A percentile compares a stretch with the other conserved stretches of the same genome.
Evolutionary conservation across 2,329 filamentous ascomycete genomes (phyloP).

Genomic region (Hypoxylon sp.): DNA sequence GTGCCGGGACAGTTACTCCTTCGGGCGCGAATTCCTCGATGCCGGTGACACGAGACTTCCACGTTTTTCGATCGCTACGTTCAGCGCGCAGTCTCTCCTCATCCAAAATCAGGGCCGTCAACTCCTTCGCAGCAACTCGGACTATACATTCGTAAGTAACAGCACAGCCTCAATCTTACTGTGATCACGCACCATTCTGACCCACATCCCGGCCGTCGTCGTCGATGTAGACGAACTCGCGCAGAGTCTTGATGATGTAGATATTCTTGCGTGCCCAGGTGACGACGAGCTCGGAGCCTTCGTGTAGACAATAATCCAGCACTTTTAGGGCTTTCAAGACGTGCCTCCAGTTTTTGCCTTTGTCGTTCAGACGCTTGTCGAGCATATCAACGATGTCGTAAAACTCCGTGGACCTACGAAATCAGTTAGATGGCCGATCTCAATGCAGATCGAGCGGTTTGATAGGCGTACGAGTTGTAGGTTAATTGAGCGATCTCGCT

Average conservation of each 20-base stretch:
- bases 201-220: conserved; percentile 96
- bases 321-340: conserved; percentile 98
- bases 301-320: conserved; percentile 96
- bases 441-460: conserved; percentile 7
- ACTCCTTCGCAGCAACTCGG: conserved; percentile 93
- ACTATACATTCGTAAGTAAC: conserved; percentile 69
- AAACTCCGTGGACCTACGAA: conserved; percentile 87
- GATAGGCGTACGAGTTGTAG: conserved; percentile 85
- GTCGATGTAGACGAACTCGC: conserved; percentile 96
- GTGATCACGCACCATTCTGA: conserved; percentile 81
- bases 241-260: conserved; percentile 98
- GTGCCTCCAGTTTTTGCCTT: conserved; percentile 99
- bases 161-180: conserved; percentile 30
- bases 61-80: conserved; percentile 89
- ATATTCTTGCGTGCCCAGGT: conserved; percentile 98
- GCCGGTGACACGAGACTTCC: conserved; percentile 96
- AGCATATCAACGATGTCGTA: conserved; percentile 99
- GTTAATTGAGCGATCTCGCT: conserved; percentile 98
- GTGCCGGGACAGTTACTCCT: conserved; percentile 55
- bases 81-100: conserved; percentile 93
- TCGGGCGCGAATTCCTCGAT: conserved; percentile 81
- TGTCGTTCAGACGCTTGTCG: conserved; percentile 98
- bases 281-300: conserved; percentile 95
- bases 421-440: conserved; percentile 37
- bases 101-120: conserved; percentile 91